Evolutionary conservation across 2,329 filamentous ascomycete species (phyloP), one percentile per base, ranked within the genome.

Genomic region (Colletotrichum aenigma): DNA sequence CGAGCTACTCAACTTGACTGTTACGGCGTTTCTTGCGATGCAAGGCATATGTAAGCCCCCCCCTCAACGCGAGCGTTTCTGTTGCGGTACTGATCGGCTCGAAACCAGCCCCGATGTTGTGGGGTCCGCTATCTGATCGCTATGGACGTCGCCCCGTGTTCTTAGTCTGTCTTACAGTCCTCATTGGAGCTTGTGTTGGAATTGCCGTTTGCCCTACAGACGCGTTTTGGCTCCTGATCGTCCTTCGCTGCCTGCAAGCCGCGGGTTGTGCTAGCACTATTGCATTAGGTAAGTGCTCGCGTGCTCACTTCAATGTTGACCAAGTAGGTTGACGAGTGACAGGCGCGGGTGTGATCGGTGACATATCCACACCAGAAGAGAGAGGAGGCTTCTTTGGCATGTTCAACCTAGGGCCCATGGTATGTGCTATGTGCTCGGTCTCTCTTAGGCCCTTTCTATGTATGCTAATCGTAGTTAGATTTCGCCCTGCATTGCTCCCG

Each of bases 401-500:
- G 56, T 83, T 83, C 73, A 83, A 83, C 26, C 78, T 83, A 0
- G 83, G 82, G 1, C 82, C 82, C 1, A 83, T 84, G 82, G 74
- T 70, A 9, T 8, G 58, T 36, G 2, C 12, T 5, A 0, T 7
- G 18, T 15, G 8, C 10, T 34, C 2, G 12, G 16, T 16, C 8
- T 21, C 28, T 32, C 15, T 61, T 2, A 34, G n/a, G 16, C 18
- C 58, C 26, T 8, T n/a, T 34, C 32, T 34, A 3, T 58, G 28
- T 34, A 3, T 58, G 28, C 30, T 30, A 6, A 32, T 24, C 16
- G 16, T 21, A 4, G 0, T 9, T 21, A 76, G 74, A 81, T 89
- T 24, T 87, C 85, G 0, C 88, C 87, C 7, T 86, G 87, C 0
- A 75, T 90, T 10, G 88, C 87, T 0, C 89, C 90, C 0, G 84